Base-by-base conservation (phyloP, 2,329 filamentous ascomycete species). In the Blumeriella jaapii region DNA sequence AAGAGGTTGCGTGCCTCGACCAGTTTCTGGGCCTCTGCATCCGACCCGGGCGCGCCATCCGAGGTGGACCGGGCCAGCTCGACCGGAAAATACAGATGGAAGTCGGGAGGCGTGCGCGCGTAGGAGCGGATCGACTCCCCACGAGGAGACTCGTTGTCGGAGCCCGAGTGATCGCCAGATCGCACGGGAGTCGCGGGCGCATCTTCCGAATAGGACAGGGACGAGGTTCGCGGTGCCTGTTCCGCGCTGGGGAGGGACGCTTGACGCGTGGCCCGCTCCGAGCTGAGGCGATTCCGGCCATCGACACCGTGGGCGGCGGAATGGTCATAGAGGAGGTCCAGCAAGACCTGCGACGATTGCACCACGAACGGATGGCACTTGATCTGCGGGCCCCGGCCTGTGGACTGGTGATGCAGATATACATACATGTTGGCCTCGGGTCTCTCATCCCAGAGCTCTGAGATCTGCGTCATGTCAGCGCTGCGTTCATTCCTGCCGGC, bases 1-100 rank as follows among this genome's bases (percentile, higher is more conserved):
- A 81, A 80, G 25, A 81, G 53, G 46, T 81, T 81, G 33, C 76
- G 65, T 16, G 74, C 65, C 3, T 67, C 68, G 23, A 80, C 61
- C 9, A 79, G 54, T 2, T 65, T 63, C 32, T 77, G 71, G 22
- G 73, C 51, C 29, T 72, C 67, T 48, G 59, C n/a, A 46, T 59
- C 19, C 48, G 61, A 34, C 45, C 17, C 57, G 51, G 38, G 60
- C 57, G 29, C 36, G 6, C 39, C 44, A 16, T n/a, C n/a, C n/a
- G n/a, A n/a, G n/a, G 40, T 44, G 1, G 41, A 31, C 10, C n/a
- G n/a, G n/a, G 32, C 35, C 6, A 51, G 20, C 3, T 34, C 40
- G 3, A 46, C 35, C 12, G 73, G 71, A 6, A 78, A 58, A 47
- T 74, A 74, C 9, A 78, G 56, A 13, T 65, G 63, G 23, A 64